These are phyloP conservation scores for Globisporangium solare DNA, from an alignment of 352 stramenopile genomes.

Conservation along the genomic window DNA sequence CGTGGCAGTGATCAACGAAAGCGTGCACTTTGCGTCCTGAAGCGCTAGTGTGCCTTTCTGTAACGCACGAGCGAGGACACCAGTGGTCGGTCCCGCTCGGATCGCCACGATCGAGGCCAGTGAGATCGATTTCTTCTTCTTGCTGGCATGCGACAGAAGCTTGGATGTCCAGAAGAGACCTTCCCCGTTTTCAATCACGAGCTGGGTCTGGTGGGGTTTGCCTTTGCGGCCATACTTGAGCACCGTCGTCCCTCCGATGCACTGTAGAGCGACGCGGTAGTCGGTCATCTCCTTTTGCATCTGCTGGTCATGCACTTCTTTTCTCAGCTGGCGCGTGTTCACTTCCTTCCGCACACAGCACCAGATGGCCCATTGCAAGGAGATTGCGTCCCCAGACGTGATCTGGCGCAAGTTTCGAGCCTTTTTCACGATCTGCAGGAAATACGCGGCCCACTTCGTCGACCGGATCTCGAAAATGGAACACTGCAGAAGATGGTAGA, in stretches of 20 bases:
- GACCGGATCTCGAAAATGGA: constrained; percentile 73
- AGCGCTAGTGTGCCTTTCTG: constrained; percentile 62
- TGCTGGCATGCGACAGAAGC: constrained; percentile 43
- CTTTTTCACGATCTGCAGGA: constrained; percentile 49
- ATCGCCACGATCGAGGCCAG: constrained; percentile 57
- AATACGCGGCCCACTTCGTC: constrained; percentile 80
- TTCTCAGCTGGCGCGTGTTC: constrained; percentile 28
- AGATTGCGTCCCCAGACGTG: constrained; percentile 31
- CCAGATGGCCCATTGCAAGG: constrained; percentile 61
- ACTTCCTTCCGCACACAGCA: constrained; percentile 49
- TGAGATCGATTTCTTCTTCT: constrained; percentile 67
- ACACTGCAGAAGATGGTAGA: constrained; percentile 34
- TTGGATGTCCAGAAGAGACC: constrained; percentile 81
- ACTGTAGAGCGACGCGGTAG: constrained; percentile 80
- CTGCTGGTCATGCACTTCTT: constrained; percentile 41
- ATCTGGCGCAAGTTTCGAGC: constrained; percentile 26
- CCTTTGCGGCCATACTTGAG: constrained; percentile 82
- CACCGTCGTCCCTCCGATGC: constrained; percentile 60
- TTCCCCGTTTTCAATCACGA: constrained; percentile 78
- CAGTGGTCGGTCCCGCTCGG: constrained; percentile 47
- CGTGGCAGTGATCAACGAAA: constrained; percentile 70
- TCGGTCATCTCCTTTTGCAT: constrained; percentile 81
- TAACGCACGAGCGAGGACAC: constrained; percentile 57
- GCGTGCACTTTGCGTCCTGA: constrained; percentile 61
- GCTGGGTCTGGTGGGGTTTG: constrained; percentile 62